Evolutionary conservation across 202 grass and related monocot species (phyloP).

Genomic region (Cymbopogon flexuosus): DNA sequence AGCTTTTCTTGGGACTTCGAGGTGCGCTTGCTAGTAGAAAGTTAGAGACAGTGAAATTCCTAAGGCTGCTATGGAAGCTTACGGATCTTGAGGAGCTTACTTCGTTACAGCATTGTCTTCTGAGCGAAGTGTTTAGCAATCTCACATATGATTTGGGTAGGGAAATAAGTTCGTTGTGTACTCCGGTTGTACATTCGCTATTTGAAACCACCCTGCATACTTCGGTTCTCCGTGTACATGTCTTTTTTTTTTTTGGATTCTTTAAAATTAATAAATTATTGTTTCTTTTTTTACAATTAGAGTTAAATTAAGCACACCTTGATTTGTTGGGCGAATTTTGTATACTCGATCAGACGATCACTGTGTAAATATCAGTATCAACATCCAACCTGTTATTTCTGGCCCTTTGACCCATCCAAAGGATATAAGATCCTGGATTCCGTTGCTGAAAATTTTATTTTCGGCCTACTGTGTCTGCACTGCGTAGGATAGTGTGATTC

Average conservation of each 20-base stretch:
- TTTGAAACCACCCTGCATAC: no score
- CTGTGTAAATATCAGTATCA: background rate
- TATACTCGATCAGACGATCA: background rate
- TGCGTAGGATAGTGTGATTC: background rate
- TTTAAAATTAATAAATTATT: background rate
- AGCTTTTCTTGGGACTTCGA: background rate
- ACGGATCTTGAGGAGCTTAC: background rate
- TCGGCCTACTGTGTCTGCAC: background rate
- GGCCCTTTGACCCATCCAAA: background rate
- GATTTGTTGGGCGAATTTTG: background rate
- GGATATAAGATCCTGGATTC: background rate
- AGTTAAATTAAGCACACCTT: background rate
- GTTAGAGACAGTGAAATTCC: background rate
- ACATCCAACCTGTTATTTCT: background rate
- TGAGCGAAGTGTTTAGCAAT: no score
- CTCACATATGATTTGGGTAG: no score
- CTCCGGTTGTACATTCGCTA: no score
- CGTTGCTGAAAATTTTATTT: background rate
- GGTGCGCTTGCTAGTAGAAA: background rate
- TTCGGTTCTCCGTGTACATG: background rate
- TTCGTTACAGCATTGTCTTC: background rate
- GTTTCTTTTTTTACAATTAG: background rate
- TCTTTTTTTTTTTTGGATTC: background rate
- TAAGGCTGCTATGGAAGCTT: background rate
- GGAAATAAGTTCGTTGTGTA: no score